Evolutionary conservation across 768 basidiomycete genomes (phyloP), one percentile per base, ranked within the genome.

Genomic region (Trametes sanguinea): DNA sequence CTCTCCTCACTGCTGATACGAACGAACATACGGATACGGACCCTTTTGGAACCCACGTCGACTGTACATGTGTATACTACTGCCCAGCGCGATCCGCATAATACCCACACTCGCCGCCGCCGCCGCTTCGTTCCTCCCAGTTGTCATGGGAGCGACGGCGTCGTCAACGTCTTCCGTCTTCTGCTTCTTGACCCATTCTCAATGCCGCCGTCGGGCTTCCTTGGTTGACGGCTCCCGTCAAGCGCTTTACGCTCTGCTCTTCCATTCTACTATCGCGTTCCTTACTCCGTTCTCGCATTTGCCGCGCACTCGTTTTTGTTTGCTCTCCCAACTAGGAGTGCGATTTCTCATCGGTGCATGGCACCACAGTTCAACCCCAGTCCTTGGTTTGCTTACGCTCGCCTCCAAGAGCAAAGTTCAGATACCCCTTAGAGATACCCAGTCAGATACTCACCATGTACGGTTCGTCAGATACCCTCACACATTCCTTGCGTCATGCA

Each of bases 401-500:
- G 22, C 22, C 22, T 22, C 22, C 6, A 37, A 37, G 35, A 37
- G 6, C 35, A 37, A 6, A 6, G 11, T 11, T 37, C 35, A 6
- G 35, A 37, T 37, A 37, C 35, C 35, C 35, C 11, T 37, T 37
- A 37, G 35, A 37, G 6, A 37, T 6, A 6, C 35, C 17, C 33
- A 30, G 57, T 22, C 57, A 40, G 40, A 17, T 14, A 43, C 32
- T 37, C 22, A 22, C 33, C 42, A 27, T 51, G 40, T 51, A 58
- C 40, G 47, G 39, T 32, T 48, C 29, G 47, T 43, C 22, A 27
- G 46, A 58, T 58, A 58, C 48, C 57, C 57, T 37, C 35, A 30
- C 22, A 22, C 56, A 37, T 35, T 58, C 29, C 27, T 40, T 51
- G 56, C 42, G 35, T 22, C 43, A 51, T 8, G 33, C 29, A 7